phyloP scores from a whole-genome alignment of 2,329 filamentous ascomycete species.

The Nemania abortiva region DNA sequence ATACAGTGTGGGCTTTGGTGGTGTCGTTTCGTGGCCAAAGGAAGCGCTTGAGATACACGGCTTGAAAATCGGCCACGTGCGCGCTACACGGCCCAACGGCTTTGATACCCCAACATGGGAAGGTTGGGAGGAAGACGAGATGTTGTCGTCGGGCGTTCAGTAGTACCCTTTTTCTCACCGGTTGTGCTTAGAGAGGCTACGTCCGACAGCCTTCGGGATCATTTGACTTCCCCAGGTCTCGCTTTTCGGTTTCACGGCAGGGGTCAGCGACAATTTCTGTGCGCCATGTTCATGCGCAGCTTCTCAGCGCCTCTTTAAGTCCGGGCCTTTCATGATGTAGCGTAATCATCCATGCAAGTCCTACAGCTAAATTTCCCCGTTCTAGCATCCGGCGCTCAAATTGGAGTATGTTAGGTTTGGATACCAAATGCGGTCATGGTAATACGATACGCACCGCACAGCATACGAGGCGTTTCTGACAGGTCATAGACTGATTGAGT shows the following conservation, averaged over 20 bases:
- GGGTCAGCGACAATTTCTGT: conserved; percentile 17
- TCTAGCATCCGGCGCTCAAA: conserved; percentile 7
- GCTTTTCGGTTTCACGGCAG: conserved; percentile 35
- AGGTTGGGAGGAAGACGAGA: conserved; percentile 59
- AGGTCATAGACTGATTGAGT: conserved; percentile 9
- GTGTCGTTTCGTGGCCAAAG: conserved; percentile 59
- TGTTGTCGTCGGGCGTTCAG: conserved; percentile 38
- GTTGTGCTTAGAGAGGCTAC: conserved; percentile 25
- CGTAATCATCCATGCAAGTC: conserved; percentile 18
- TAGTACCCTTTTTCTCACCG: conserved; percentile 17
- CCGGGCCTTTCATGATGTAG: conserved; percentile 7
- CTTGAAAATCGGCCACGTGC: conserved; percentile 58
- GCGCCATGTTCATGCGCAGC: conserved; percentile 14
- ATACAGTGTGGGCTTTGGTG: conserved; percentile 52
- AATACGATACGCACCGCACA: conserved; percentile 19
- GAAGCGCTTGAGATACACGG: conserved; percentile 60
- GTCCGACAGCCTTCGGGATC: conserved; percentile 10
- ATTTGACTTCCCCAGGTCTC: conserved; percentile 24
- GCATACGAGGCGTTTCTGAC: conserved; percentile 21
- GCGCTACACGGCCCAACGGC: conserved; percentile 63
- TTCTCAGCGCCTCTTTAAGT: conserved; percentile 10
- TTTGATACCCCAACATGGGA: conserved; percentile 70
- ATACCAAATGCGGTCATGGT: conserved; percentile 18
- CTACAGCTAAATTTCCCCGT: conserved; percentile 9
- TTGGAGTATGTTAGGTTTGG: conserved; percentile 12